Conservation (phyloP, 1,284 basidiomycete species). For the Marasmius sp. region DNA sequence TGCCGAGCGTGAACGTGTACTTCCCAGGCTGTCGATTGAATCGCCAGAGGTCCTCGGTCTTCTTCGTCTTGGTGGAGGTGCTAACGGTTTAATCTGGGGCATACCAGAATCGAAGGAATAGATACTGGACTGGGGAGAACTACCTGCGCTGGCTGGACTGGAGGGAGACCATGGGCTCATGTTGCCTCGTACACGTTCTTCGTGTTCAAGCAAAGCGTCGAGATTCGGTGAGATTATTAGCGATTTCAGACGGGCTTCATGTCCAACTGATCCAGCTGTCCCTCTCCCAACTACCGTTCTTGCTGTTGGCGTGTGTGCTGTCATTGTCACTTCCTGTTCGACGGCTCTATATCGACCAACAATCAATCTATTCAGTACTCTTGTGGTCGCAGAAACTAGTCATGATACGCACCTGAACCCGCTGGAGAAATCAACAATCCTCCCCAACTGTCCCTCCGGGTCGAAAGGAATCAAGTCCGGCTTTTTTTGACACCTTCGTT, state of each 20-base stretch:
- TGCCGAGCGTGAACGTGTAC: neutral
- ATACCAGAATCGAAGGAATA: neutral
- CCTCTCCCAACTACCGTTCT: neutral
- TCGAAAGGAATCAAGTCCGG: no score
- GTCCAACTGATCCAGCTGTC: neutral
- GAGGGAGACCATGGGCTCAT: neutral
- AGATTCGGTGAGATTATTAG: conserved; percentile 61
- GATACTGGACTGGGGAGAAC: conserved; percentile 6
- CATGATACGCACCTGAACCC: neutral
- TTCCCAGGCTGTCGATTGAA: neutral
- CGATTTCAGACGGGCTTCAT: conserved; percentile 12
- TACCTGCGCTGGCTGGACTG: conserved; percentile 3
- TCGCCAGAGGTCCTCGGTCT: conserved; percentile 8
- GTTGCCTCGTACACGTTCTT: conserved; percentile 40
- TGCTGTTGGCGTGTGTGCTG: neutral
- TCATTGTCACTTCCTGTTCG: neutral
- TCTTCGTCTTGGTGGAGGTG: conserved; percentile 42
- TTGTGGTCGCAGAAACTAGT: neutral
- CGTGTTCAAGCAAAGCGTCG: conserved; percentile 60
- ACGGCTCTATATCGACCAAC: neutral
- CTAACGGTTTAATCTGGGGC: conserved; percentile 11
- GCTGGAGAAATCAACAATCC: no score
- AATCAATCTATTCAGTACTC: neutral
- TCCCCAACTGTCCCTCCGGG: no score
- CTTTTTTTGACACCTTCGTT: no score